A percentile compares a stretch with the other conserved stretches of the same genome.
Conservation (phyloP, 495 filamentous ascomycete species). For the Talaromyces borbonicus region DNA sequence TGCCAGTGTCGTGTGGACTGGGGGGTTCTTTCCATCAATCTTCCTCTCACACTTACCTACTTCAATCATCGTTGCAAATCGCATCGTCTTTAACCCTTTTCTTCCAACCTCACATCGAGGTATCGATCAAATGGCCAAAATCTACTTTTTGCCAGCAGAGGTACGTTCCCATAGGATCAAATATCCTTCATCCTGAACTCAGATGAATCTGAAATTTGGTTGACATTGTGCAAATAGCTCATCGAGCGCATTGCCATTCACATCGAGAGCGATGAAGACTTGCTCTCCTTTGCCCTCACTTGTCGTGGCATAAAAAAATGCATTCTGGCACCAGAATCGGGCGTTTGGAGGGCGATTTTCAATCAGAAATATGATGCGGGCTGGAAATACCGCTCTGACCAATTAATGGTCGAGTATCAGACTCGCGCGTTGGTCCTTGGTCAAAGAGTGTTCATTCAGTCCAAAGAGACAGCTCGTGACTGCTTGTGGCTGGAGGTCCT, state of each 20-base stretch:
- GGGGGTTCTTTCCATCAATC: too few species aligned
- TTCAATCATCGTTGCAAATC: too few species aligned
- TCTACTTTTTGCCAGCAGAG: conserved; percentile 20
- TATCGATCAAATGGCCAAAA: neutral
- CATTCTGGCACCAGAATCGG: conserved; percentile 15
- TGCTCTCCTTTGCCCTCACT: conserved; percentile 19
- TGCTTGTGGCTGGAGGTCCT: conserved; percentile 23
- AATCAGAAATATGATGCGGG: conserved; percentile 25
- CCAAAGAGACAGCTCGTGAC: conserved; percentile 13
- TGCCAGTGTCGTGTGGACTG: too few species aligned
- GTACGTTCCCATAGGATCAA: conserved; percentile 8
- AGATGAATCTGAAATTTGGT: neutral
- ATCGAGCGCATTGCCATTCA: conserved; percentile 29
- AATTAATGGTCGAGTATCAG: conserved; percentile 25
- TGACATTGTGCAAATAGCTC: conserved; percentile 24
- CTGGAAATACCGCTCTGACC: conserved; percentile 8
- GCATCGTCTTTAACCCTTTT: neutral
- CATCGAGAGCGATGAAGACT: conserved; percentile 23
- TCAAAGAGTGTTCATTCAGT: conserved; percentile 12
- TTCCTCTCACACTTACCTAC: too few species aligned
- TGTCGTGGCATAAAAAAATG: conserved; percentile 14
- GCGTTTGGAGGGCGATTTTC: conserved; percentile 28
- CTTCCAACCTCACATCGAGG: neutral
- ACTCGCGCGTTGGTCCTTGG: conserved; percentile 21
- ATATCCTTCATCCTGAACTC: neutral